Conservation (phyloP, 108 stramenopile genomes). For the Pseudonitzschia pungens region DNA sequence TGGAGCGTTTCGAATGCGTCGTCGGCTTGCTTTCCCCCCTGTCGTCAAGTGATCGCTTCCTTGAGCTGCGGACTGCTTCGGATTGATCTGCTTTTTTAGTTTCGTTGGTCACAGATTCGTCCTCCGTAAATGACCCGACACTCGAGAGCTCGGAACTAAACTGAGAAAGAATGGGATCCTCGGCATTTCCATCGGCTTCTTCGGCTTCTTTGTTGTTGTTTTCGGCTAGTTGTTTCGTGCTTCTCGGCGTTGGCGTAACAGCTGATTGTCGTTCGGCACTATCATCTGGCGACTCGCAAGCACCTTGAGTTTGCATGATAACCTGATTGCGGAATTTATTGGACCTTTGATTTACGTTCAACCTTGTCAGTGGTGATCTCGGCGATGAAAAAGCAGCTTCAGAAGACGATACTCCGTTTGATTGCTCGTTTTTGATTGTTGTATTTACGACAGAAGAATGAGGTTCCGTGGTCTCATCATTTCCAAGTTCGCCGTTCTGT, state of each 20-base stretch:
- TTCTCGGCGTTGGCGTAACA: slow-evolving; percentile 25
- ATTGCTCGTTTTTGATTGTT: slow-evolving; percentile 4
- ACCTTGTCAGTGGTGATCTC: slow-evolving; percentile 24
- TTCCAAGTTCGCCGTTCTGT: background rate
- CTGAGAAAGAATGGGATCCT: slow-evolving; percentile 36
- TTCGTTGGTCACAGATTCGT: slow-evolving; percentile 14
- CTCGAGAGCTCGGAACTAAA: slow-evolving; percentile 34
- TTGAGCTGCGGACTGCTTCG: background rate
- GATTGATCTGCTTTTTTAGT: background rate
- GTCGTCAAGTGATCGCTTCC: slow-evolving; percentile 17
- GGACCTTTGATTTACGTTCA: slow-evolving; percentile 28
- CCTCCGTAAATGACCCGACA: slow-evolving; percentile 32
- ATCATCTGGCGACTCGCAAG: background rate
- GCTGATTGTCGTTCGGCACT: slow-evolving; percentile 16
- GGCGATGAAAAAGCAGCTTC: background rate
- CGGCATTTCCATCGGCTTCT: background rate
- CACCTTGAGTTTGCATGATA: slow-evolving; percentile 9
- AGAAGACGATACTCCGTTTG: background rate
- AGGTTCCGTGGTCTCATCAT: background rate
- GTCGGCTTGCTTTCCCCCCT: background rate
- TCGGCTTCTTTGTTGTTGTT: slow-evolving; percentile 2
- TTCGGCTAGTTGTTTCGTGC: background rate
- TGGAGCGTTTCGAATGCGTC: slow-evolving; percentile 5
- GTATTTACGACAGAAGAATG: background rate
- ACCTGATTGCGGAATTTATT: slow-evolving; percentile 34